phyloP scores from a whole-genome alignment of 805 yeast species.

The Lachancea sp. region DNA sequence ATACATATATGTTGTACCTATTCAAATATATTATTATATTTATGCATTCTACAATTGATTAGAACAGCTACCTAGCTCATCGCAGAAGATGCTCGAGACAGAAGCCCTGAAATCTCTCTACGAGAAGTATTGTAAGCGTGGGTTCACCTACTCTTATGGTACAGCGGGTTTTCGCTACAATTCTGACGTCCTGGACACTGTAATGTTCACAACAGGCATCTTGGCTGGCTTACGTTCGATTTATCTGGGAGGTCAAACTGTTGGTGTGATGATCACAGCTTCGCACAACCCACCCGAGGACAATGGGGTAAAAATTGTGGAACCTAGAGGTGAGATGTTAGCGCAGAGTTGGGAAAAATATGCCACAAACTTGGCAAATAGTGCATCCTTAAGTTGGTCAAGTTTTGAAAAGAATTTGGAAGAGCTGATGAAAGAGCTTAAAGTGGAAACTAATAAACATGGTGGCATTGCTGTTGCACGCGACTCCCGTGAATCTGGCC shows the following conservation, averaged over 20 bases:
- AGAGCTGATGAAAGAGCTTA: conserved; percentile 2
- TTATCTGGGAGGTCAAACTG: conserved; percentile 53
- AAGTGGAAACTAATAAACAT: conserved; percentile 43
- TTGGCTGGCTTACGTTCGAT: conserved; percentile 81
- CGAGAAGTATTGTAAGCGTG: conserved; percentile 37
- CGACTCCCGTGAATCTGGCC: conserved; percentile 86
- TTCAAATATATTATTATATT: not conserved
- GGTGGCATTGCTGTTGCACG: conserved; percentile 62
- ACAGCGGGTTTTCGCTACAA: conserved; percentile 93
- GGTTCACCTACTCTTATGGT: conserved; percentile 63
- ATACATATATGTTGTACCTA: not conserved
- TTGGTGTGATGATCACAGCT: conserved; percentile 97
- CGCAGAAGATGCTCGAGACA: conserved; percentile 1
- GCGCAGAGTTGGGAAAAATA: conserved; percentile 74
- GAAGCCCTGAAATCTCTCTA: conserved; percentile 14
- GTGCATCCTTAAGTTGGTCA: conserved; percentile 39
- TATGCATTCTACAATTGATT: not conserved
- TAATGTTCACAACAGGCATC: conserved; percentile 76
- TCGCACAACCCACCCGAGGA: conserved; percentile 91
- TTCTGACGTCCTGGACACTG: conserved; percentile 65
- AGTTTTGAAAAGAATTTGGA: conserved; percentile 32
- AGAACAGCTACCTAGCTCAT: not conserved
- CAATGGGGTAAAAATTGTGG: conserved; percentile 90
- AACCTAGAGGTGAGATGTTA: conserved; percentile 88
- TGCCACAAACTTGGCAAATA: conserved; percentile 77